Conservation (phyloP, 768 basidiomycete species). For the Termitomyces sp. region DNA sequence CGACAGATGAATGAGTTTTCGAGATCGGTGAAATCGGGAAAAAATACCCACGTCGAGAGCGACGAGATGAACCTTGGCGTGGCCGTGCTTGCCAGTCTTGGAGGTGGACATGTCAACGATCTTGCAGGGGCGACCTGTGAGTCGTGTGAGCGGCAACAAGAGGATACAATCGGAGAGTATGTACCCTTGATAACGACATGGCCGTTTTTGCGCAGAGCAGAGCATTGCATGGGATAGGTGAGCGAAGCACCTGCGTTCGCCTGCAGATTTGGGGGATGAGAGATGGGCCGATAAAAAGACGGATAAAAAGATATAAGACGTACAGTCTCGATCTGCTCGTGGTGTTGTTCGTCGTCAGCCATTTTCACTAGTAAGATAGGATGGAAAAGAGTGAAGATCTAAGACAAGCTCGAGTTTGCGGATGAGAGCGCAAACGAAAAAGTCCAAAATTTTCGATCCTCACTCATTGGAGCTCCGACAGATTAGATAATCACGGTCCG, state of each 20-base stretch:
- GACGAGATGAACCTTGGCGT: slow-evolving; percentile 98
- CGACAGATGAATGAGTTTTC: slow-evolving; percentile 13
- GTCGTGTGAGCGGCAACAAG: slow-evolving; percentile 8
- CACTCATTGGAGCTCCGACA: slow-evolving; percentile 20
- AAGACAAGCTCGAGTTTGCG: slow-evolving; percentile 21
- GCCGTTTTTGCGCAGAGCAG: slow-evolving; percentile 89
- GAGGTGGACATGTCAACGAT: slow-evolving; percentile 99
- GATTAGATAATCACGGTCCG: slow-evolving; percentile 20
- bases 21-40: slow-evolving; percentile 2
- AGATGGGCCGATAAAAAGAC: slow-evolving; percentile 7
- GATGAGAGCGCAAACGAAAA: slow-evolving; percentile 19
- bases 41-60: slow-evolving; percentile 83
- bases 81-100: slow-evolving; percentile 99
- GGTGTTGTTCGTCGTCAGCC: slow-evolving; percentile 89
- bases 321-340: slow-evolving; percentile 85
- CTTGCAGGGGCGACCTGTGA: slow-evolving; percentile 89
- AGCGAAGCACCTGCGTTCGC: slow-evolving; percentile 71
- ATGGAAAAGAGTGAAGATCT: slow-evolving; percentile 25
- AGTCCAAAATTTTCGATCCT: slow-evolving; percentile 22
- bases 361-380: slow-evolving; percentile 42
- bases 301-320: slow-evolving; percentile 19
- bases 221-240: slow-evolving; percentile 92
- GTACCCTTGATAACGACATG: slow-evolving; percentile 94
- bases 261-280: slow-evolving; percentile 31
- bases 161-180: slow-evolving; percentile 9